Base-by-base conservation (phyloP, 2,329 filamentous ascomycete genomes). In the Talaromyces piceae region DNA sequence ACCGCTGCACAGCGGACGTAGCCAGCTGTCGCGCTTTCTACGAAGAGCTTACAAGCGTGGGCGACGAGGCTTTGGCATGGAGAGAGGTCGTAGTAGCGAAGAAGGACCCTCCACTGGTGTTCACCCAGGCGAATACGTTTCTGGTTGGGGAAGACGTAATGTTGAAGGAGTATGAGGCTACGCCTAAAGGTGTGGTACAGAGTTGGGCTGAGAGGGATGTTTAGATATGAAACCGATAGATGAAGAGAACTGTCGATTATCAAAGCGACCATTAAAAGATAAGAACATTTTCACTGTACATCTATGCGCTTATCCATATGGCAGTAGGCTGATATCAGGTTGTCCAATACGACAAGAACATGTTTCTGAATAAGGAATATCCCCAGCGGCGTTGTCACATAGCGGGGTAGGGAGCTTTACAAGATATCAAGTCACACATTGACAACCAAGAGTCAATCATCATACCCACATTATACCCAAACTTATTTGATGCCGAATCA, bases 101-200 rank as follows among this genome's bases (percentile, higher is more conserved):
- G 59, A 33, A 33, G 30, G 30, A 33, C 13, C 78, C 80, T 61
- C 76, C 76, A 53, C 75, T 80, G 63, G 73, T 81, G n/a, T 84
- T 83, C 65, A 80, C 82, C 33, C 81, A 85, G 61, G 78, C 79
- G 1, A 85, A 84, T 60, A 85, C 81, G 1, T 72, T 72, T 50
- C 37, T 73, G 0, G 56, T 63, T 0, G 67, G 63, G 12, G 12
- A 30, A 18, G 58, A 66, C 46, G 73, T 79, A 18, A 63, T 62
- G n/a, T 58, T 83, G 59, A 77, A 69, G 59, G 80, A 82, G 67
- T 83, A 84, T 58, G 75, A 79, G 48, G 65, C 77, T 3, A 80
- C 71, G n/a, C 58, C 70, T 1, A 67, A 74, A 58, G 80, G 80
- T 0, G 71, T 83, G 63, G 74, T 80, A 25, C 65, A 75, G 61